Evolutionary conservation across 345 rosid species (phyloP).

Genomic region (Hibiscus trionum): DNA sequence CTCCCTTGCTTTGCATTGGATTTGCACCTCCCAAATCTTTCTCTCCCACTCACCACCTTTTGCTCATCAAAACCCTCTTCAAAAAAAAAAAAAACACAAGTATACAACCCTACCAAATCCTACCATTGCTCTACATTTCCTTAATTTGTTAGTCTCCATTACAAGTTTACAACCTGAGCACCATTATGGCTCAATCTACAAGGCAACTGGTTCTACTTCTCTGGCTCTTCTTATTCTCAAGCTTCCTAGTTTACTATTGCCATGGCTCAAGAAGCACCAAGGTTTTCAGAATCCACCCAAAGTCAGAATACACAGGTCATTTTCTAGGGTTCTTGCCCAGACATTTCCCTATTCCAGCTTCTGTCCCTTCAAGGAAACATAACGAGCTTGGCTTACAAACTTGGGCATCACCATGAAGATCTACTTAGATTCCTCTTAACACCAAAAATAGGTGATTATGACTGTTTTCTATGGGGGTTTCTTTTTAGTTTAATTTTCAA

Average conservation of each 20-base stretch:
- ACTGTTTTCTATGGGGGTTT: neutral
- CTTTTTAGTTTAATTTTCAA: conserved; percentile 7
- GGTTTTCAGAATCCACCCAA: conserved; percentile 22
- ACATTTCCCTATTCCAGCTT: conserved; percentile 72
- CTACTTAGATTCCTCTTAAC: neutral
- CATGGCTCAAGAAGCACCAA: conserved; percentile 40
- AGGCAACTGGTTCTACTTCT: conserved; percentile 19
- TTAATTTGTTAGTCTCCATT: neutral
- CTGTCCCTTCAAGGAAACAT: conserved; percentile 89
- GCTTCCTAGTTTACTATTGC: conserved; percentile 26
- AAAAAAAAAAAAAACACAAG: too few relatives aligned
- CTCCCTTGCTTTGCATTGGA: too few relatives aligned
- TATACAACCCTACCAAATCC: too few relatives aligned
- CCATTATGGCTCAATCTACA: conserved; percentile 31
- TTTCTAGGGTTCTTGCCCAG: conserved; percentile 75
- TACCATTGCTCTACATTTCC: neutral
- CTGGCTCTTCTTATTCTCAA: conserved; percentile 10
- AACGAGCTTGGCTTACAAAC: conserved; percentile 69
- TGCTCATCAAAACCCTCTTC: too few relatives aligned
- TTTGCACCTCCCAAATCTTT: too few relatives aligned
- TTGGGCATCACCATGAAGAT: conserved; percentile 46
- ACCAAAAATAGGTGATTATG: conserved; percentile 16
- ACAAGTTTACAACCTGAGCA: neutral
- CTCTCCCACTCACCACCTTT: too few relatives aligned
- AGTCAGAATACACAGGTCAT: conserved; percentile 31